Evolutionary conservation across 2,329 filamentous ascomycete genomes (phyloP).

Genomic region (Xylaria arbuscula): DNA sequence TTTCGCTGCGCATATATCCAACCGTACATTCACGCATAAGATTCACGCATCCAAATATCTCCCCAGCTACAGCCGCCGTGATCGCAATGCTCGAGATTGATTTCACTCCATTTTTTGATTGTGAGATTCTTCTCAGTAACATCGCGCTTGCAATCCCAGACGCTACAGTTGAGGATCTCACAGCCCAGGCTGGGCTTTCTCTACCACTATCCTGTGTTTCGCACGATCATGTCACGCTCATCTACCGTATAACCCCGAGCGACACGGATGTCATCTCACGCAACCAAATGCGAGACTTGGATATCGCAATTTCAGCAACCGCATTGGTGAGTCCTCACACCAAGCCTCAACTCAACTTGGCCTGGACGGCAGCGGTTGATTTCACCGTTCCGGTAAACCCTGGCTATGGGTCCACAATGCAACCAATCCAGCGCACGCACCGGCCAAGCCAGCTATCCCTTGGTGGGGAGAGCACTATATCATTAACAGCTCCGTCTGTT

Average conservation of each 20-base stretch:
- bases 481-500: constrained; percentile 67
- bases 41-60: constrained; percentile 72
- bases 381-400: constrained; percentile 75
- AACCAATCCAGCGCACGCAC: constrained; percentile 70
- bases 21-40: constrained; percentile 78
- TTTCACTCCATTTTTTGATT: constrained; percentile 76
- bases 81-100: constrained; percentile 80
- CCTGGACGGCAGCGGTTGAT: constrained; percentile 76
- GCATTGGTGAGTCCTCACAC: constrained; percentile 65
- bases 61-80: constrained; percentile 68
- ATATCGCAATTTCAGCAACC: constrained; percentile 70
- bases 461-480: constrained; percentile 63
- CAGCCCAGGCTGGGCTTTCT: constrained; percentile 59
- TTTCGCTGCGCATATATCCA: constrained; percentile 73
- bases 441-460: constrained; percentile 74
- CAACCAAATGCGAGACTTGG: constrained; percentile 63
- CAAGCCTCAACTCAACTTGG: constrained; percentile 70
- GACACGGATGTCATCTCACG: constrained; percentile 59
- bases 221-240: constrained; percentile 79
- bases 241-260: constrained; percentile 73
- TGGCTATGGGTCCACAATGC: constrained; percentile 67
- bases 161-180: constrained; percentile 69
- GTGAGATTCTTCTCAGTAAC: constrained; percentile 70
- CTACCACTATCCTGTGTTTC: constrained; percentile 72
- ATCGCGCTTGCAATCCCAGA: constrained; percentile 68